phyloP scores from a whole-genome alignment of 495 filamentous ascomycete species.

The Talaromyces stipitatus region DNA sequence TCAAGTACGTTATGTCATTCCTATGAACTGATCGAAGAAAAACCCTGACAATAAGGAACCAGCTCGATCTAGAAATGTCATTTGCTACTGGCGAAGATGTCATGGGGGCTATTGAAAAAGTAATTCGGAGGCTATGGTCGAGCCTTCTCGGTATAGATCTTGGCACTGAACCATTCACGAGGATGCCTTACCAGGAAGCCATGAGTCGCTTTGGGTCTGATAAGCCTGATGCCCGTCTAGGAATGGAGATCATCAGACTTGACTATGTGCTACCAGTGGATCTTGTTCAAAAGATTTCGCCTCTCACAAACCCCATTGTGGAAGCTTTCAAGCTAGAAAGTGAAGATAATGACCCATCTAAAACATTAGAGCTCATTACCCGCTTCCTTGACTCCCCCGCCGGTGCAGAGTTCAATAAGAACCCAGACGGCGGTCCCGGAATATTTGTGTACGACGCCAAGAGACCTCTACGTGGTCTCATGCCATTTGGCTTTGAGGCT shows the following conservation, averaged over 20 bases:
- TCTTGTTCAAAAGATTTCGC: slow-evolving; percentile 64
- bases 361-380: slow-evolving; percentile 51
- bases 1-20: slow-evolving; percentile 48
- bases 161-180: slow-evolving; percentile 41
- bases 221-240: slow-evolving; percentile 78
- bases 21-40: background rate
- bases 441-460: slow-evolving; percentile 64
- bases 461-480: slow-evolving; percentile 65
- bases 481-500: slow-evolving; percentile 67
- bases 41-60: background rate
- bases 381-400: slow-evolving; percentile 62
- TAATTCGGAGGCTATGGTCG: slow-evolving; percentile 54
- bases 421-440: slow-evolving; percentile 63
- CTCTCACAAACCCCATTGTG: slow-evolving; percentile 52
- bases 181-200: slow-evolving; percentile 64
- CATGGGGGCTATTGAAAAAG: slow-evolving; percentile 56
- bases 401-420: slow-evolving; percentile 50
- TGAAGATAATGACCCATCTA: slow-evolving; percentile 34
- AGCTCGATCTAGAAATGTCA: slow-evolving; percentile 90
- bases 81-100: slow-evolving; percentile 71
- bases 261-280: slow-evolving; percentile 55
- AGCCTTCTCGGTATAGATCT: slow-evolving; percentile 32
- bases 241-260: slow-evolving; percentile 53
- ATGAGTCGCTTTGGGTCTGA: slow-evolving; percentile 82
- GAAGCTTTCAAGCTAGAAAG: slow-evolving; percentile 61